Conservation (phyloP, 805 yeast genomes). For the Yamadazyma nakazawae region DNA sequence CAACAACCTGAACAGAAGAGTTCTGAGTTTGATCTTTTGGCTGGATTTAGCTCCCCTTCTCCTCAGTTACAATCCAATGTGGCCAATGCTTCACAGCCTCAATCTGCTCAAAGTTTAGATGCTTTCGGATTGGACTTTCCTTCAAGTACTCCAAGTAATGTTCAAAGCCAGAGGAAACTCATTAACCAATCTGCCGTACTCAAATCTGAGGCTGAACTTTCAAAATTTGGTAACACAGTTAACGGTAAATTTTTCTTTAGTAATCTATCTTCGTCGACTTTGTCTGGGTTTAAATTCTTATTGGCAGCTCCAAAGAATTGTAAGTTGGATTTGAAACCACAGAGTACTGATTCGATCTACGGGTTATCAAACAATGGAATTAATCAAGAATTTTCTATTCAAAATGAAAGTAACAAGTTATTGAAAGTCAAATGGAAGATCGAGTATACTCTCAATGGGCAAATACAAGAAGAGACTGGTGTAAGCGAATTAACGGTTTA, state of each 20-base stretch:
- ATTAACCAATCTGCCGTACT: slow-evolving; percentile 46
- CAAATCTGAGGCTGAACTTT: slow-evolving; percentile 46
- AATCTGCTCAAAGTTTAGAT: slow-evolving; percentile 22
- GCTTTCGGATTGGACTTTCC: slow-evolving; percentile 43
- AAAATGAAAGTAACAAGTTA: slow-evolving; percentile 30
- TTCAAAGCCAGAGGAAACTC: slow-evolving; percentile 13
- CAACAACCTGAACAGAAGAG: slow-evolving; percentile 10
- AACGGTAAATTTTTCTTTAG: slow-evolving; percentile 50
- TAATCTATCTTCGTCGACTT: slow-evolving; percentile 43
- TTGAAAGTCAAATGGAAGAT: slow-evolving; percentile 77
- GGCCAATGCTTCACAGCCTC: background rate
- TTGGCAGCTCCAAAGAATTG: slow-evolving; percentile 70
- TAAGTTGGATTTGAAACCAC: slow-evolving; percentile 57
- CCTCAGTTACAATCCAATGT: slow-evolving; percentile 31
- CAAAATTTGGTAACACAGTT: slow-evolving; percentile 29
- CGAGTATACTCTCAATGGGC: slow-evolving; percentile 50
- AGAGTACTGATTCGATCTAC: slow-evolving; percentile 52
- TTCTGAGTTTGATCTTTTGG: slow-evolving; percentile 26
- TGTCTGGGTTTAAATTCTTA: slow-evolving; percentile 54
- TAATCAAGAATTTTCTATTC: slow-evolving; percentile 47
- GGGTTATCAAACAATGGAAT: slow-evolving; percentile 49
- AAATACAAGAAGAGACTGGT: slow-evolving; percentile 54
- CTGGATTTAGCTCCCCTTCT: slow-evolving; percentile 40
- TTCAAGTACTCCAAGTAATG: slow-evolving; percentile 28
- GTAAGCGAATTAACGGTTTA: slow-evolving; percentile 27